Conservation (phyloP, 108 stramenopile species). For the Nitzschia putrida region DNA sequence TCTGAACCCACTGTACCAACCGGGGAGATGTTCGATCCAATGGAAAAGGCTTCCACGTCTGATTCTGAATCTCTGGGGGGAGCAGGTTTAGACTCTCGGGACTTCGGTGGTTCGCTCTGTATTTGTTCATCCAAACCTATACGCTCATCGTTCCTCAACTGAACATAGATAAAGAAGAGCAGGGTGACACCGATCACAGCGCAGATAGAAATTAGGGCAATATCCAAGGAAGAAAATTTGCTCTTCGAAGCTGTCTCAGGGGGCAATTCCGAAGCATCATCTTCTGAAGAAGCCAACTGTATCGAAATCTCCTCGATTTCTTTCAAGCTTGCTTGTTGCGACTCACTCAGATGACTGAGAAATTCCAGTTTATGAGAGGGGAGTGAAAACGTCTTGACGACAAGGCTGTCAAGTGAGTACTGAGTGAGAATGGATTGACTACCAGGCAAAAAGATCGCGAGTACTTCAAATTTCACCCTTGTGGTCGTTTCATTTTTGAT, state of each 20-base stretch:
- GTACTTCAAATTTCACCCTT: conserved; percentile 22
- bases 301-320: conserved; percentile 16
- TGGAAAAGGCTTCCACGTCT: neutral
- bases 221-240: conserved; percentile 35
- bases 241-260: neutral
- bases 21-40: neutral
- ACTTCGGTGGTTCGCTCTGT: neutral
- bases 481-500: conserved; percentile 6
- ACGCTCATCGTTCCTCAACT: conserved; percentile 25
- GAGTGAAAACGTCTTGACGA: conserved; percentile 31
- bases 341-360: conserved; percentile 5
- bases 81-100: neutral
- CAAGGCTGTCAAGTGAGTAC: conserved; percentile 29
- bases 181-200: conserved; percentile 36
- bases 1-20: no score
- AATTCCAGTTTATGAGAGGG: conserved; percentile 29
- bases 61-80: neutral
- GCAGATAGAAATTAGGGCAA: conserved; percentile 37
- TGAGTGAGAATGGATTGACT: conserved; percentile 1
- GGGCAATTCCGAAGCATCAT: neutral
- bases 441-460: neutral
- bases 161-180: conserved; percentile 26
- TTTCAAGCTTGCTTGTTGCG: conserved; percentile 17
- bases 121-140: neutral
- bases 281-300: conserved; percentile 2